Base-by-base conservation (phyloP, 2,329 filamentous ascomycete genomes). In the Rhynchosporium graminicola region DNA sequence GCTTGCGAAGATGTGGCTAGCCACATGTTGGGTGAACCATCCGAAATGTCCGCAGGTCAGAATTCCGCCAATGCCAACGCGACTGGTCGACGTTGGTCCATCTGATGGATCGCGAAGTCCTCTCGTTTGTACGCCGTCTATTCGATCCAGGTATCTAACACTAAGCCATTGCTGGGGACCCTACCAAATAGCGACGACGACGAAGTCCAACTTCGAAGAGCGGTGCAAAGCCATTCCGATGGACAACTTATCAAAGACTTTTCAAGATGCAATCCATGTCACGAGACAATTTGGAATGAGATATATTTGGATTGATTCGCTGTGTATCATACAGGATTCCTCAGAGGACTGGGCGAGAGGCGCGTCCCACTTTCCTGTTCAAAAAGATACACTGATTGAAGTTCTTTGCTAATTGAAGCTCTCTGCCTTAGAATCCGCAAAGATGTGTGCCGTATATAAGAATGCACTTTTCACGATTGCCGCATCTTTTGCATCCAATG, bases 251-350 rank as follows among this genome's bases (percentile, higher is more conserved):
- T 36, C 47, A 3, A 51, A 36, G 33, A 51, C 47, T 3, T 51
- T 51, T 12, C 47, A 51, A 36, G 29, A 51, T 36, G 47, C 29
- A 3, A 36, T 51, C 10, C 13, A 36, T 36, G 47, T 36, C 8
- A 51, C 47, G 29, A 33, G 47, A 13, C 29, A 51, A 31, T 51
- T 51, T 9, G 29, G 47, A 13, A 51, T 51, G 47, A 4, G 47
- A 36, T 51, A 51, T 8, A 51, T 51, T 15, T 51, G 47, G 47
- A 51, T 51, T 13, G 47, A 51, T 29, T 51, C 47, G 5, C 15
- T 51, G 12, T 51, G 47, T n/a, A 51, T 51, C 28, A 51, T 51
- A 51, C 47, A 51, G 33, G 29, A 51, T 31, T 51, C 47, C 8
- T 10, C 29, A 33, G 47, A 33, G 13, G 47, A 51, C 7, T 51